Conservation (phyloP, 139 green algal species). For the Coccomyxa sp. region DNA sequence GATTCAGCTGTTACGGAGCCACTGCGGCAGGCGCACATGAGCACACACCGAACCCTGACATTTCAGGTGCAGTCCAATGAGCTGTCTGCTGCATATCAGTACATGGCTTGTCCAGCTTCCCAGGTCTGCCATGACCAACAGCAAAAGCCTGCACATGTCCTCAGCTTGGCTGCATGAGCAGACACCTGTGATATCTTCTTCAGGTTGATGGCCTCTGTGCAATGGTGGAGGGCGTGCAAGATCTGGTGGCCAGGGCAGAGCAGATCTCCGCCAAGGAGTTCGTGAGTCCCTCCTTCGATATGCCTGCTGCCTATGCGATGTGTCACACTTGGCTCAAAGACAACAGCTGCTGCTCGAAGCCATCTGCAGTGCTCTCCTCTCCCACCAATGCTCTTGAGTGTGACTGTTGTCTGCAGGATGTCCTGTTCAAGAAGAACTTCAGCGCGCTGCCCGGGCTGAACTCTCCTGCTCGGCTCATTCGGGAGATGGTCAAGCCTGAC, state of each 20-base stretch:
- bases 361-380: no score
- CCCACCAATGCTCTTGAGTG: no score
- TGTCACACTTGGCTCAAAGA: no score
- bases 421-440: constrained; percentile 42
- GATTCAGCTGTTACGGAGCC: background rate
- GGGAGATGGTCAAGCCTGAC: constrained; percentile 34
- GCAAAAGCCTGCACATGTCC: no score
- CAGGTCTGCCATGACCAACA: no score
- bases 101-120: background rate
- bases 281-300: background rate
- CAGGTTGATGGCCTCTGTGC: constrained; percentile 41
- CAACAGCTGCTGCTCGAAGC: no score
- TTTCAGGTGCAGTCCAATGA: constrained; percentile 29
- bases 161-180: background rate
- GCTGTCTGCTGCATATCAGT: background rate
- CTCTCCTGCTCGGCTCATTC: constrained; percentile 53
- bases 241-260: constrained; percentile 35
- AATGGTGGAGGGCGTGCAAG: constrained; percentile 41
- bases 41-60: constrained; percentile 27
- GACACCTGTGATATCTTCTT: background rate
- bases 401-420: constrained; percentile 28
- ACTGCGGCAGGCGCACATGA: constrained; percentile 17
- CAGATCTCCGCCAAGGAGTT: background rate
- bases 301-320: no score
- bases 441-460: constrained; percentile 44